phyloP scores from a whole-genome alignment of 2,329 filamentous ascomycete genomes.

The Cladosporium sp. region DNA sequence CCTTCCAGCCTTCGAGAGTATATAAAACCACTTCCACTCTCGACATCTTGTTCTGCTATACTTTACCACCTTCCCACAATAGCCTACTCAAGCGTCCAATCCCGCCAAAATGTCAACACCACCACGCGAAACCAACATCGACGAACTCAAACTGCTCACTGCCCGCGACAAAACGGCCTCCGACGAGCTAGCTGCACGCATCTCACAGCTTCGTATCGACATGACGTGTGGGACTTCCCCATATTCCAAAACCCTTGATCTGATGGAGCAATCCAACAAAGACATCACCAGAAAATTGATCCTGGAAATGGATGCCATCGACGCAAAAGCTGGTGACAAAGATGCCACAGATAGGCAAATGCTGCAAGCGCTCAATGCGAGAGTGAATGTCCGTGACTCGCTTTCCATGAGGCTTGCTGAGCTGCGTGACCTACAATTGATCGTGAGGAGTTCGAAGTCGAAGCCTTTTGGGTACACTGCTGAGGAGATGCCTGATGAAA shows the following conservation, averaged over 20 bases:
- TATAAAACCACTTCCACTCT: no score
- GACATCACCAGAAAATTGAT: constrained; percentile 23
- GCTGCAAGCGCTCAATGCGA: constrained; percentile 22
- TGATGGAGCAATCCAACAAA: constrained; percentile 20
- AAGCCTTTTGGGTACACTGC: background rate
- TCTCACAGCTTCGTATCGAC: constrained; percentile 19
- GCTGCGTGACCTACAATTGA: constrained; percentile 19
- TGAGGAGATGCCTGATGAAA: background rate
- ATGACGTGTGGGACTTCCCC: constrained; percentile 15
- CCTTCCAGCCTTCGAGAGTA: no score
- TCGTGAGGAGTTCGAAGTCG: constrained; percentile 8
- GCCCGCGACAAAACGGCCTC: constrained; percentile 20
- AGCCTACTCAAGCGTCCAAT: background rate
- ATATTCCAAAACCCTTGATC: constrained; percentile 1
- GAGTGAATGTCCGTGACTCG: constrained; percentile 21
- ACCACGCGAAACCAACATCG: constrained; percentile 13
- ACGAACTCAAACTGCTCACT: constrained; percentile 19
- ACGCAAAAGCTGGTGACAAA: constrained; percentile 12
- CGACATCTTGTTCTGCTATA: background rate
- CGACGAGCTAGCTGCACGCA: constrained; percentile 19
- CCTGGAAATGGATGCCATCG: constrained; percentile 21
- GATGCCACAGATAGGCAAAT: constrained; percentile 21
- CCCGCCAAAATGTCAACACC: constrained; percentile 3
- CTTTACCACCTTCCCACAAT: background rate
- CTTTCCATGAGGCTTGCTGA: constrained; percentile 21